Evolutionary conservation across 2,329 filamentous ascomycete species (phyloP).

Genomic region (Calonectria ilicicola): DNA sequence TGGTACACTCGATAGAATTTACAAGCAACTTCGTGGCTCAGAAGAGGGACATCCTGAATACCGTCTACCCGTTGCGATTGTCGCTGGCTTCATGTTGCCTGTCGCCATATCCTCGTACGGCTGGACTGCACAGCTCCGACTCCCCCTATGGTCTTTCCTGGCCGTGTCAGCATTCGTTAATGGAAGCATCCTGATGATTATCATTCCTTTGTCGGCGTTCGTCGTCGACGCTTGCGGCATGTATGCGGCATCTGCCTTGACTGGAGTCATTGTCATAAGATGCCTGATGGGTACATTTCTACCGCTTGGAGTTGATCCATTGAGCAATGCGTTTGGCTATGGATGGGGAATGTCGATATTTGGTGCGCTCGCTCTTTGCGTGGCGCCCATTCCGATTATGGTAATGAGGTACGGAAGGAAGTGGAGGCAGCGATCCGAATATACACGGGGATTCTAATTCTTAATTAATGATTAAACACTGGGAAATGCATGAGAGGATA

Average conservation of each 20-base stretch:
- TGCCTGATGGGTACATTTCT: neutral
- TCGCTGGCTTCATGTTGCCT: neutral
- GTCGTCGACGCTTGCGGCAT: neutral
- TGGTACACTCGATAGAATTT: neutral
- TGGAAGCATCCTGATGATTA: neutral
- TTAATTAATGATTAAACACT: neutral
- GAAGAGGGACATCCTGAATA: neutral
- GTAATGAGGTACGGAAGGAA: neutral
- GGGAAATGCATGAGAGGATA: neutral
- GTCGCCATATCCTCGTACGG: neutral
- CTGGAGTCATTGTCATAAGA: neutral
- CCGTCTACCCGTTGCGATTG: neutral
- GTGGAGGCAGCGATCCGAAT: neutral
- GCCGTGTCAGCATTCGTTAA: neutral
- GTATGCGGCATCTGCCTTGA: neutral
- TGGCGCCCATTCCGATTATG: neutral
- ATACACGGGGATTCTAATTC: neutral
- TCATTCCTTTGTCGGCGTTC: neutral
- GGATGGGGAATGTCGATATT: neutral
- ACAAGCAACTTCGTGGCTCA: neutral
- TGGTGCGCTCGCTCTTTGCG: neutral
- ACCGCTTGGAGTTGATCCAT: neutral
- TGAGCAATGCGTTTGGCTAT: neutral
- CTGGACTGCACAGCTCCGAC: neutral
- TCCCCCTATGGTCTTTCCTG: neutral